A percentile compares a stretch with the other conserved stretches of the same genome.
phyloP scores from a whole-genome alignment of 257 asterid genomes.

The Phtheirospermum japonicum region DNA sequence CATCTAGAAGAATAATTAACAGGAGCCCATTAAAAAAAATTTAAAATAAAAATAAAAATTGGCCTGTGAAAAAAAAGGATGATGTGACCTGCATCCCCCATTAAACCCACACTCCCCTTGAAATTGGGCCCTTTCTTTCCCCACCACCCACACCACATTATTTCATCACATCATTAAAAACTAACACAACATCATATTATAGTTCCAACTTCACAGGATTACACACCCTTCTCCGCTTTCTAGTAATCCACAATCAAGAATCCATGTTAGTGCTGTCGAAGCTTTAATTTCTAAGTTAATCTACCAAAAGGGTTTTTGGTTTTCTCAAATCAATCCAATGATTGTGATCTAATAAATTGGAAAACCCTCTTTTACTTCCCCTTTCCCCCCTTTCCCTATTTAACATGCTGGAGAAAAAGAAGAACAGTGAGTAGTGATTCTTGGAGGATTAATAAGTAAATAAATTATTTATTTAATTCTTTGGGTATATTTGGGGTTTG shows the following conservation, averaged over 20 bases:
- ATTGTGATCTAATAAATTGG: neutral
- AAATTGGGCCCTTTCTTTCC: conserved; percentile 15
- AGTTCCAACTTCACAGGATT: conserved; percentile 34
- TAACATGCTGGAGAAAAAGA: conserved; percentile 9
- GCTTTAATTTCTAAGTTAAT: conserved; percentile 3
- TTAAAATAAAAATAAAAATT: conserved; percentile 1
- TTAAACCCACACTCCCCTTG: conserved; percentile 3
- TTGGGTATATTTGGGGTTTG: conserved; percentile 2
- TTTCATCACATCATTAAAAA: conserved; percentile 3
- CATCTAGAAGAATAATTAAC: too few species aligned
- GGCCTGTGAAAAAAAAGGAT: conserved; percentile 8
- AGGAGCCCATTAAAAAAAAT: too few species aligned
- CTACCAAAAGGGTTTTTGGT: conserved; percentile 1
- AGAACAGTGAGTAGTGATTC: conserved; percentile 27
- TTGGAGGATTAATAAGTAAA: neutral
- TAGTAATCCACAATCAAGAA: conserved; percentile 23
- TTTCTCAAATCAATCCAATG: neutral
- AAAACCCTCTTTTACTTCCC: neutral
- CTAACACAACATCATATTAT: neutral
- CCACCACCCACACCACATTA: conserved; percentile 19
- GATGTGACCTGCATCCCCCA: conserved; percentile 26
- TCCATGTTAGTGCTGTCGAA: conserved; percentile 11
- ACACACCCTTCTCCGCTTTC: neutral
- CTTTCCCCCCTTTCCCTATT: neutral
- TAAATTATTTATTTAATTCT: conserved; percentile 9